Evolutionary conservation across 208 protist species (phyloP).

Genomic region (Trypanosoma platydactyli): DNA sequence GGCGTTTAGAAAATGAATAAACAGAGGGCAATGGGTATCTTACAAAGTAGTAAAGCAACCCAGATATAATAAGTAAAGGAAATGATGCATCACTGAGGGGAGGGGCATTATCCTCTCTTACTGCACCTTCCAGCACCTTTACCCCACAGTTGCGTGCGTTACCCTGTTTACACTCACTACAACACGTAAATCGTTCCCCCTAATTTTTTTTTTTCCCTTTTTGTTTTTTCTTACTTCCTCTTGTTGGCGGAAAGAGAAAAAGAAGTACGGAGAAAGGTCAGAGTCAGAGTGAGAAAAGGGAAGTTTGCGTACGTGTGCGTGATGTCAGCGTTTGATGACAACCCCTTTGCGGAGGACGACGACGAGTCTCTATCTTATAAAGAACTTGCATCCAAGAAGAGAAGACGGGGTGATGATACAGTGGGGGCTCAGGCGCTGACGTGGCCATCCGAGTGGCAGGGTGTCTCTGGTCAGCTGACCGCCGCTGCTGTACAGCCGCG

Average conservation of each 20-base stretch:
- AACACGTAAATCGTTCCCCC: no score
- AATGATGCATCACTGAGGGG: background rate
- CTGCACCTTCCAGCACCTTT: no score
- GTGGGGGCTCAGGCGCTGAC: background rate
- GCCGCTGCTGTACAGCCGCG: background rate
- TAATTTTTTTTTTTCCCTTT: background rate
- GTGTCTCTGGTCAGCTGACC: background rate
- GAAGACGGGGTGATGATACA: slow-evolving; percentile 7
- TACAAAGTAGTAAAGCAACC: no score
- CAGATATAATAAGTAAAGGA: no score
- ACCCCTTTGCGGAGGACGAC: slow-evolving; percentile 72
- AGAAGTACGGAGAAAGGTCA: no score
- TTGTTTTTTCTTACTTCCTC: slow-evolving; percentile 4
- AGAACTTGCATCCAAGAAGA: slow-evolving; percentile 5
- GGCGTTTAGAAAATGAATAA: no score
- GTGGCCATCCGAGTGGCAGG: background rate
- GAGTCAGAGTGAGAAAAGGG: no score
- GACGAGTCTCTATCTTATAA: slow-evolving; percentile 9
- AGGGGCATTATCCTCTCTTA: background rate
- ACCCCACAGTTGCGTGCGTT: no score
- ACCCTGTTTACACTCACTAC: no score
- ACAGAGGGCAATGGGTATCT: no score
- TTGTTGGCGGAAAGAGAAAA: background rate
- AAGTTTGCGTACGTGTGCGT: background rate
- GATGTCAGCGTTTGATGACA: slow-evolving; percentile 58